A percentile compares a stretch with the other conserved stretches of the same genome.
These are phyloP conservation scores for Arachis monticola DNA, from an alignment of 331 rosid genomes.

Conservation along the genomic window DNA sequence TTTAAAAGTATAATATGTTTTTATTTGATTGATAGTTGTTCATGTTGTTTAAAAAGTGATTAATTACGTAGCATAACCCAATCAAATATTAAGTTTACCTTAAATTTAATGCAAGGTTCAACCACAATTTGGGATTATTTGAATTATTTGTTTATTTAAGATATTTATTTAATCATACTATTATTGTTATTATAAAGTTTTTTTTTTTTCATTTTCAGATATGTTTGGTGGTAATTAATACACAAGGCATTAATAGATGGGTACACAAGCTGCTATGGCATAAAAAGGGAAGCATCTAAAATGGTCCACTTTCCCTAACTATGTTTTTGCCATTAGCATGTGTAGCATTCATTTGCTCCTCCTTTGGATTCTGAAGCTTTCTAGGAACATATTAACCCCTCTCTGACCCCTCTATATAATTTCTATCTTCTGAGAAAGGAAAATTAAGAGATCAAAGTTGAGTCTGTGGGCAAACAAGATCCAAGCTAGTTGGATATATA, in stretches of 20 bases:
- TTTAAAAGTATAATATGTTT: too few species aligned
- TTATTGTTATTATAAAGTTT: neutral
- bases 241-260: constrained; percentile 17
- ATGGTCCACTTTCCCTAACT: constrained; percentile 25
- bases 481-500: neutral
- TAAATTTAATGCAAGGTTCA: constrained; percentile 2
- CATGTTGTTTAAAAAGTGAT: too few species aligned
- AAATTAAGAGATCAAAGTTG: neutral
- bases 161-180: neutral
- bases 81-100: neutral
- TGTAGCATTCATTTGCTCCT: constrained; percentile 27
- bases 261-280: constrained; percentile 33
- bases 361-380: constrained; percentile 7
- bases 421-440: neutral
- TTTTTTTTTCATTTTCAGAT: neutral
- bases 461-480: neutral
- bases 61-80: too few species aligned
- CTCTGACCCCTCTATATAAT: neutral
- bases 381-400: neutral
- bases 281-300: constrained; percentile 33
- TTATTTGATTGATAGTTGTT: too few species aligned
- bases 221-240: constrained; percentile 35
- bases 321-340: constrained; percentile 13
- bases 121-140: neutral
- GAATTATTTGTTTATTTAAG: constrained; percentile 3